A percentile compares a stretch with the other conserved stretches of the same genome.
Evolutionary conservation across 2,329 filamentous ascomycete species (phyloP).

Genomic region (Calonectria pteridis): DNA sequence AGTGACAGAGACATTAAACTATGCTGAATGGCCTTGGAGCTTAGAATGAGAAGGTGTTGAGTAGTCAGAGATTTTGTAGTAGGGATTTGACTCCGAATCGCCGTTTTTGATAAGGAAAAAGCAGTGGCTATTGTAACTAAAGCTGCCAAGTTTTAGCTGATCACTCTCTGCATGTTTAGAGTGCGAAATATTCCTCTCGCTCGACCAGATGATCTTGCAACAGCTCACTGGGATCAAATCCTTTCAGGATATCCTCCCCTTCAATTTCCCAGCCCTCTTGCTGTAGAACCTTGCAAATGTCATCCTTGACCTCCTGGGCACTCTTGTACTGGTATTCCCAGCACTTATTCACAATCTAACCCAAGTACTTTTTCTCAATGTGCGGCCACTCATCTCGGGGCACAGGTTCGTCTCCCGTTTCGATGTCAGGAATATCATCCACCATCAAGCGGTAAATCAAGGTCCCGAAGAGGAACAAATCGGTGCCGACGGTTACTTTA

Average conservation of each 20-base stretch:
- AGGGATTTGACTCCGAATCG: no score
- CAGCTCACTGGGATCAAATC: neutral
- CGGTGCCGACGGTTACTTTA: neutral
- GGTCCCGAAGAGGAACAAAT: neutral
- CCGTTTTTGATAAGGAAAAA: no score
- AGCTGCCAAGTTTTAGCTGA: no score
- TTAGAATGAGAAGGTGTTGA: neutral
- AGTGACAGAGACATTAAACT: neutral
- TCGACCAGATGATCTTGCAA: neutral
- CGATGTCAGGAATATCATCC: neutral
- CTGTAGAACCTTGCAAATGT: neutral
- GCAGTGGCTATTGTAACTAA: no score
- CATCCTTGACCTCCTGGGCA: neutral
- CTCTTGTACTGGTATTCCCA: conserved; percentile 7
- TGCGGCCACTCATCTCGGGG: neutral
- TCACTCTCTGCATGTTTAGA: no score
- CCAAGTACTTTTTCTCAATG: neutral
- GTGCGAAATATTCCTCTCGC: neutral
- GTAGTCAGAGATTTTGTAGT: neutral
- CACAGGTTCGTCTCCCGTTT: neutral
- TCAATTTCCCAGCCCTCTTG: conserved; percentile 10
- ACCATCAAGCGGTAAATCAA: neutral
- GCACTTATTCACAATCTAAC: conserved; percentile 5
- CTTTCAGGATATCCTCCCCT: conserved; percentile 5
- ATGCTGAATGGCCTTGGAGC: conserved; percentile 5